These are phyloP conservation scores for Porphyridium purpureum DNA, from an alignment of 23 red algal species.

Conservation along the genomic window DNA sequence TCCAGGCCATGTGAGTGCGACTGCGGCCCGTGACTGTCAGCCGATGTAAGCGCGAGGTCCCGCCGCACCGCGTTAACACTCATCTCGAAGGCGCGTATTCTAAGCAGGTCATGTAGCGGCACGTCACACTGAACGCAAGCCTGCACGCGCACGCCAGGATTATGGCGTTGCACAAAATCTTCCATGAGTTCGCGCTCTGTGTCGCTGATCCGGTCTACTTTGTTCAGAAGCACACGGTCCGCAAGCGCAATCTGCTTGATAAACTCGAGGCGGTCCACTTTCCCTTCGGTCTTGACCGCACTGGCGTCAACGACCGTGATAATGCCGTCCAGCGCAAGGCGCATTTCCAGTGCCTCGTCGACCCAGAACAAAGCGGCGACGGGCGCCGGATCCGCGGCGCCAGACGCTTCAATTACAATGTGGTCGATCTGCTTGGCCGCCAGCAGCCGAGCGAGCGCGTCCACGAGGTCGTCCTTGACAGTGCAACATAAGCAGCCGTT, in stretches of 20 bases:
- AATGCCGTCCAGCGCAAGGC: conserved; percentile 27
- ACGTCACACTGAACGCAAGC: conserved; percentile 13
- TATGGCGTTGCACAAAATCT: not conserved
- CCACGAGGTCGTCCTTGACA: conserved; percentile 19
- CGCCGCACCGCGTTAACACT: not conserved
- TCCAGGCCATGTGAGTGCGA: conserved; percentile 2
- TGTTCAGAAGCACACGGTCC: conserved; percentile 50
- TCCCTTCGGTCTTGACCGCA: conserved; percentile 3
- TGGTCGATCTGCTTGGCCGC: conserved; percentile 22
- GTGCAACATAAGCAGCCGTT: conserved; percentile 26
- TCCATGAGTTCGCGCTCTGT: not conserved
- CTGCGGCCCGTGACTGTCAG: conserved; percentile 5
- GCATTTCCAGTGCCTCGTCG: conserved; percentile 32
- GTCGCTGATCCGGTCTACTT: conserved; percentile 13
- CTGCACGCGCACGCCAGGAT: not conserved
- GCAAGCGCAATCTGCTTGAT: conserved; percentile 43
- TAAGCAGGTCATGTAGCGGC: conserved; percentile 10
- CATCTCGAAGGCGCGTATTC: conserved; percentile 14
- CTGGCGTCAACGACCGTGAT: conserved; percentile 25
- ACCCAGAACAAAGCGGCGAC: conserved; percentile 56
- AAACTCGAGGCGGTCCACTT: not conserved
- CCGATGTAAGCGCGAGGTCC: conserved; percentile 1
- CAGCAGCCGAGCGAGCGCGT: conserved; percentile 22
- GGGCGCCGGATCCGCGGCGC: conserved; percentile 39
- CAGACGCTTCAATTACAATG: conserved; percentile 41